These are phyloP conservation scores for Termitomyces sp. DNA, from an alignment of 768 basidiomycete species.

Conservation along the genomic window DNA sequence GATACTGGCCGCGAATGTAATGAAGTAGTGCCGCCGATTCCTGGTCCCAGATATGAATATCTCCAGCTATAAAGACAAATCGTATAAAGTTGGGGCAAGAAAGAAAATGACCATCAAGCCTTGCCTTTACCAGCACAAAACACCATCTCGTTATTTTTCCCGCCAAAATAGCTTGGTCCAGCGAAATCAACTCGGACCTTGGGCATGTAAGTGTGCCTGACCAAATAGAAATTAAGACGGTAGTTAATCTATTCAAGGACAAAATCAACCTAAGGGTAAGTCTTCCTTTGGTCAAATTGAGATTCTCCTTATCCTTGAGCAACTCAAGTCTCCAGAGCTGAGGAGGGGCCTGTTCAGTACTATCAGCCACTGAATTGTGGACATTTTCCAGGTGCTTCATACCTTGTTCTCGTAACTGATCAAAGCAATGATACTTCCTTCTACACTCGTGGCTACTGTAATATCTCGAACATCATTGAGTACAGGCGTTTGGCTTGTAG, in stretches of 20 bases:
- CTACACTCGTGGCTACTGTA: slow-evolving; percentile 46
- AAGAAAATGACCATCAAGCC: slow-evolving; percentile 1
- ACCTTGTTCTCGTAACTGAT: slow-evolving; percentile 75
- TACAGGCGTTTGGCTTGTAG: slow-evolving; percentile 59
- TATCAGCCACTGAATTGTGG: background rate
- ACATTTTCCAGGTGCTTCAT: background rate
- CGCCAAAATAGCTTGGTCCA: slow-evolving; percentile 80
- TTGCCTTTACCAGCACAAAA: slow-evolving; percentile 72
- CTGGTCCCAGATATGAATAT: slow-evolving; percentile 84
- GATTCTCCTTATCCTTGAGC: slow-evolving; percentile 45
- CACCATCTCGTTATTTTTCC: slow-evolving; percentile 72
- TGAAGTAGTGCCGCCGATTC: slow-evolving; percentile 72
- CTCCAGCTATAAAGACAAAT: slow-evolving; percentile 46
- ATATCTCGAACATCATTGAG: slow-evolving; percentile 71
- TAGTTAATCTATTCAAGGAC: slow-evolving; percentile 2
- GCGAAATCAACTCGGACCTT: slow-evolving; percentile 67
- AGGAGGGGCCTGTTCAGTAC: slow-evolving; percentile 53
- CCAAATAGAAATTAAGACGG: slow-evolving; percentile 3
- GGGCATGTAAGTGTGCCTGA: slow-evolving; percentile 70
- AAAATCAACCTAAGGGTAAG: slow-evolving; percentile 32
- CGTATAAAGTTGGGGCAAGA: background rate
- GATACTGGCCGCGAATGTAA: slow-evolving; percentile 56
- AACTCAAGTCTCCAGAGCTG: slow-evolving; percentile 56
- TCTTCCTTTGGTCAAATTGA: slow-evolving; percentile 23
- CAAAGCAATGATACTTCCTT: slow-evolving; percentile 50